Evolutionary conservation across 176 grass and related monocot species (phyloP), one percentile per base, ranked within the genome.

Genomic region (Avena eriantha): DNA sequence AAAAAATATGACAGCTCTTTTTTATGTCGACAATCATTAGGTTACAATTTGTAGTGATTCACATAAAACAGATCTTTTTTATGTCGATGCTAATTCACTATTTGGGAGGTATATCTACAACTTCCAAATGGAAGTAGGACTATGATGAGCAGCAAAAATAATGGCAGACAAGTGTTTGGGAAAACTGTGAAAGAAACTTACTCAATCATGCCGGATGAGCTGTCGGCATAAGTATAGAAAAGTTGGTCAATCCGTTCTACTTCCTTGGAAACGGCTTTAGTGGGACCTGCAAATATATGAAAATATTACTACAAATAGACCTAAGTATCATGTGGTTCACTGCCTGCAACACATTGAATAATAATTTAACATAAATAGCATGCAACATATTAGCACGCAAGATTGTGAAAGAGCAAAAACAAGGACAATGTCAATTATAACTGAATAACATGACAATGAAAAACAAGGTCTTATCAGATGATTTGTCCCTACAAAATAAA

Each of bases 191-290:
- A 54, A 55, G 58, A 91, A 91, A 91, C 93, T 90, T 86, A 98
- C 96, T 96, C 96, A 66, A 98, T 98, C 82, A 91, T 86, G 45
- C 86, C 85, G 15, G 90, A 96, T 48, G 92, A 88, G 46, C 53
- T 90, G 69, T 96, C 96, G 33, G 96, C 94, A 83, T 98, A 96
- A 60, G 83, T 84, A 85, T 94, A 84, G 78, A 98, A 98, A 46
- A 98, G 80, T 79, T 91, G 92, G 84, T 98, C 96, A 79, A 98
- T 98, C 58, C 94, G 89, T 76, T 98, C 96, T 24, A 94, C 82
- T 91, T 98, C 96, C 88, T 98, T 98, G 39, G 96, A 92, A 86
- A 88, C 87, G 17, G 88, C 88, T 94, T 96, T 98, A 79, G 93
- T 91, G 41, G 91, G 79, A 80, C 86, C 96, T 98, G 86, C 13